Conservation (phyloP, 352 stramenopile species). For the Phytophthora meadii region DNA sequence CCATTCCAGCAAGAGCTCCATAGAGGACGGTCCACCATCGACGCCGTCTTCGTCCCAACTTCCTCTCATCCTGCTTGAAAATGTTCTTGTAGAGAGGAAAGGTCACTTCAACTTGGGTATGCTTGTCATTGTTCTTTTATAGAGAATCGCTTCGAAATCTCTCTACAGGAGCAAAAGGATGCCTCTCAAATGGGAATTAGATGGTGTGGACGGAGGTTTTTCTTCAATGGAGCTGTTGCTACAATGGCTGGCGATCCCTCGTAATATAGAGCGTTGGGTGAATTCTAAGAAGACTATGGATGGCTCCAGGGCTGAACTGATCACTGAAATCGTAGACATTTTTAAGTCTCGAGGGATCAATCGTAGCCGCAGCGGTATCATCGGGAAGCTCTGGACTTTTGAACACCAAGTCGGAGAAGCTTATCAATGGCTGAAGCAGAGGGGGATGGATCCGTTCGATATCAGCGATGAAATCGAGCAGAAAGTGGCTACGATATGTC, state of each 20-base stretch:
- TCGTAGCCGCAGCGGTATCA: neutral
- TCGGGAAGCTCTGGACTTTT: slow-evolving; percentile 1
- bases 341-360: slow-evolving; percentile 2
- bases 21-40: slow-evolving; percentile 10
- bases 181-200: slow-evolving; percentile 19
- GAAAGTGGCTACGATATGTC: neutral
- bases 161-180: slow-evolving; percentile 8
- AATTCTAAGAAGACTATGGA: neutral
- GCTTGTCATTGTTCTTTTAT: neutral
- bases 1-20: slow-evolving; percentile 19
- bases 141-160: neutral
- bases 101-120: too few relatives aligned
- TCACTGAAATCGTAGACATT: neutral
- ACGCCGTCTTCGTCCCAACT: slow-evolving; percentile 21
- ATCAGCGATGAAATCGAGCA: neutral
- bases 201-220: slow-evolving; percentile 12
- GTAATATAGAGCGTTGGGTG: neutral
- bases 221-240: slow-evolving; percentile 32
- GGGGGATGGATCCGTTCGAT: neutral
- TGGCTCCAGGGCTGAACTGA: neutral
- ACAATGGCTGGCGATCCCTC: slow-evolving; percentile 7
- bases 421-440: neutral
- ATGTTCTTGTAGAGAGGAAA: too few relatives aligned
- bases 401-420: neutral
- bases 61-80: neutral